Evolutionary conservation across 768 basidiomycete species (phyloP).

Genomic region (Boletus rex-veris): DNA sequence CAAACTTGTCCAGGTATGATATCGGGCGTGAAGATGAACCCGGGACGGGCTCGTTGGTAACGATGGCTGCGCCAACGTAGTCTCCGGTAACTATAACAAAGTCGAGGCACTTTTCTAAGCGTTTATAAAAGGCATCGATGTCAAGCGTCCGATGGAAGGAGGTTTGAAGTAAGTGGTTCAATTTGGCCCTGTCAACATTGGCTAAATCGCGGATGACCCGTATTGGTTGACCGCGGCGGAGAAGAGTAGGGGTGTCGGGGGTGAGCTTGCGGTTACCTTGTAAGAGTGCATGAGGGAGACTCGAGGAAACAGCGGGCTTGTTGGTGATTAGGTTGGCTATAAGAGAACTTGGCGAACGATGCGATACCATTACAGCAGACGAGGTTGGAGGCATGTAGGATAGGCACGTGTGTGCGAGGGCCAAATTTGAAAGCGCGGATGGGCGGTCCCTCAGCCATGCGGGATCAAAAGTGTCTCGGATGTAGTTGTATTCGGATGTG

Average conservation of each 20-base stretch:
- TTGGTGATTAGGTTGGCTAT: slow-evolving; percentile 98
- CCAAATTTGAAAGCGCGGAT: slow-evolving; percentile 80
- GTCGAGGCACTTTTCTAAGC: slow-evolving; percentile 76
- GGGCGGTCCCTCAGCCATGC: slow-evolving; percentile 78
- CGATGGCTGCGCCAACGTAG: slow-evolving; percentile 91
- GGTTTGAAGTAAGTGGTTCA: slow-evolving; percentile 81
- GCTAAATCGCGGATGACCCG: slow-evolving; percentile 67
- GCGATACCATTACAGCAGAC: slow-evolving; percentile 95
- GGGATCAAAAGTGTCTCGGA: slow-evolving; percentile 77
- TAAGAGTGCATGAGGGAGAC: slow-evolving; percentile 89
- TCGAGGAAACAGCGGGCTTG: slow-evolving; percentile 93
- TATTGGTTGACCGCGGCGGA: slow-evolving; percentile 86
- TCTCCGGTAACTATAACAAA: slow-evolving; percentile 94
- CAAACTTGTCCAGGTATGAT: slow-evolving; percentile 98
- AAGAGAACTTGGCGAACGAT: slow-evolving; percentile 91
- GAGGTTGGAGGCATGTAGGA: slow-evolving; percentile 90
- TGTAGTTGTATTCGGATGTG: slow-evolving; percentile 79
- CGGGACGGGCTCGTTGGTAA: slow-evolving; percentile 62
- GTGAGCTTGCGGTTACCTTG: slow-evolving; percentile 85
- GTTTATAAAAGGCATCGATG: slow-evolving; percentile 68
- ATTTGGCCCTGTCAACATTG: slow-evolving; percentile 71
- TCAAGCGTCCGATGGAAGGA: slow-evolving; percentile 79
- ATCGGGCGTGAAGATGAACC: slow-evolving; percentile 43
- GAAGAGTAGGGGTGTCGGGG: slow-evolving; percentile 86
- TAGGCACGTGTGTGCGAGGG: slow-evolving; percentile 82